Base-by-base conservation (phyloP, 148 eudicot genomes). In the Spergularia marina region DNA sequence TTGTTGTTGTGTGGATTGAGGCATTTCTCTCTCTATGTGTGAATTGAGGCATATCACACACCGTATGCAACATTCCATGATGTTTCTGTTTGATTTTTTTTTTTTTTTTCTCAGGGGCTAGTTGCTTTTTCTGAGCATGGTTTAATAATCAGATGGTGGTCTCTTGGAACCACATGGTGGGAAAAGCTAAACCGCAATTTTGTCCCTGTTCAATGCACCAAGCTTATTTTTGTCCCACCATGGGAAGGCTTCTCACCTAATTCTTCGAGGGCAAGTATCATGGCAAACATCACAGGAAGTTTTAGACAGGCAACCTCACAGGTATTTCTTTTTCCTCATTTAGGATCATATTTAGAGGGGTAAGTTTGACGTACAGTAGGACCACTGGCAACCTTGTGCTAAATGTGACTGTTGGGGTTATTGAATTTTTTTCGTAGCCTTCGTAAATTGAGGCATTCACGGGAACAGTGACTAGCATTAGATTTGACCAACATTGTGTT, bases 211-310 rank as follows among this genome's bases (percentile, higher is more conserved):
- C 99, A 89, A 30, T 95, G 96, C 89, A 95, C 94, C 74, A 95
- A 95, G 81, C 84, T 95, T 53, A 95, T 95, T 72, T 86, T 92
- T 81, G 92, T 90, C 68, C 96, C 97, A 20, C 99, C 99, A 25
- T 95, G 99, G 99, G 99, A 95, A 78, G 99, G 99, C 71, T 90
- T 94, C 79, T 95, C 99, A 2, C 92, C 99, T 72, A 95, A 86
- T 86, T 85, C 96, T 76, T 86, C 91, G 14, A 86, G 99, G 85
- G 86, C 90, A 65, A 95, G 99, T 86, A 84, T 95, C 78, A 92
- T 95, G 94, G 96, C 90, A 16, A 92, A 80, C 82, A 87, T 85
- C 65, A 67, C 80, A 65, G 91, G 80, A 61, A 79, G 80, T 65
- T 87, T 76, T 63, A 81, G 81, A 74, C 82, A 80, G 68, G 70